Evolutionary conservation across 495 filamentous ascomycete genomes (phyloP).

Genomic region (Penicillium arizonense): DNA sequence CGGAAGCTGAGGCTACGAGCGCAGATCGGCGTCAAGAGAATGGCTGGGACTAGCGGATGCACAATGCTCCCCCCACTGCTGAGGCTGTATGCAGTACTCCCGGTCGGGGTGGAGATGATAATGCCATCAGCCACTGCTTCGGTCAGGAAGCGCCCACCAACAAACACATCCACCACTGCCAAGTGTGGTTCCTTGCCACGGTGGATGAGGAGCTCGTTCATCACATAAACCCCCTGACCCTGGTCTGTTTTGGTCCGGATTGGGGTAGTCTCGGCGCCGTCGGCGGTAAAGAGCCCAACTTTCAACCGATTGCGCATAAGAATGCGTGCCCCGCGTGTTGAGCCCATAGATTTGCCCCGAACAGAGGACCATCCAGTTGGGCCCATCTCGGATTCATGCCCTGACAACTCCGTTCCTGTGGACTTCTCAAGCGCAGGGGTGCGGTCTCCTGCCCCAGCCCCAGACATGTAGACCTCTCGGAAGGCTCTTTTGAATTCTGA

Average conservation of each 20-base stretch:
- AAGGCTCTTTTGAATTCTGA: slow-evolving; percentile 85
- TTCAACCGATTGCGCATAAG: slow-evolving; percentile 83
- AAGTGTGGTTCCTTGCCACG: slow-evolving; percentile 87
- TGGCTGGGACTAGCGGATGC: slow-evolving; percentile 82
- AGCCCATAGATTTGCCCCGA: slow-evolving; percentile 79
- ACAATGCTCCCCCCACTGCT: slow-evolving; percentile 91
- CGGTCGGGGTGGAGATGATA: slow-evolving; percentile 89
- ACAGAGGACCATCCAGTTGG: slow-evolving; percentile 67
- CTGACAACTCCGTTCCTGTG: slow-evolving; percentile 16
- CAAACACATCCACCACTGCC: slow-evolving; percentile 82
- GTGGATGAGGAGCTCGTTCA: slow-evolving; percentile 95
- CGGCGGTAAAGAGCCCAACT: slow-evolving; percentile 70
- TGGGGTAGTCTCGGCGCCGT: slow-evolving; percentile 46
- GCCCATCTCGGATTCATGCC: slow-evolving; percentile 21
- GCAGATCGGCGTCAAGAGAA: slow-evolving; percentile 92
- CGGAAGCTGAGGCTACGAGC: slow-evolving; percentile 89
- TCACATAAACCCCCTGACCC: slow-evolving; percentile 67
- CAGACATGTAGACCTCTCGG: slow-evolving; percentile 90
- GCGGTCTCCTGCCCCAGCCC: slow-evolving; percentile 58
- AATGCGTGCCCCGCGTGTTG: slow-evolving; percentile 67
- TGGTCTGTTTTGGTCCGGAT: slow-evolving; percentile 41
- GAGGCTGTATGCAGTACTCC: slow-evolving; percentile 93
- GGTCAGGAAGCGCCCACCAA: slow-evolving; percentile 82
- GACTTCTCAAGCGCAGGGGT: slow-evolving; percentile 31
- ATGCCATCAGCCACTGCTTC: slow-evolving; percentile 94